Percentiles rank a stretch among this genome's conserved stretches.
Evolutionary conservation across 192 early-diverging fungal species (phyloP).

Genomic region (Radiomyces spectabilis): DNA sequence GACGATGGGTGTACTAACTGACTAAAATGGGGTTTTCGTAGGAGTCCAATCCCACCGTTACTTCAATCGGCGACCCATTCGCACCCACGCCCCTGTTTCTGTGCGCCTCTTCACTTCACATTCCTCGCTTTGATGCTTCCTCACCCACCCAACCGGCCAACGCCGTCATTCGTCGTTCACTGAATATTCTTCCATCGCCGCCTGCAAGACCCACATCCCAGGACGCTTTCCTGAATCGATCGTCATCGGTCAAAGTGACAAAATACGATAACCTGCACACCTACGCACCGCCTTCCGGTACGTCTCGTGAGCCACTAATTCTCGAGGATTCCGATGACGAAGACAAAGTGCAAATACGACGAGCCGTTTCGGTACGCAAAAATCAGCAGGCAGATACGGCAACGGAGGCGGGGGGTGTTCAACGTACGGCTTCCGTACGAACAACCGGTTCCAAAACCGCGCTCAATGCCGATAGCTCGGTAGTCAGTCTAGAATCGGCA

Average conservation of each 20-base stretch:
- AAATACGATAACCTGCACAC: neutral
- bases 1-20: no score
- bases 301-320: neutral
- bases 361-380: conserved; percentile 11
- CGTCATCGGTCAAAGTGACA: conserved; percentile 5
- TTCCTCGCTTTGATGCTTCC: neutral
- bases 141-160: neutral
- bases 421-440: no score
- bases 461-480: neutral
- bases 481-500: neutral
- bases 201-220: neutral
- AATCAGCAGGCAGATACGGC: no score
- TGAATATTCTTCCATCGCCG: neutral
- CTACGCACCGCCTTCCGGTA: neutral
- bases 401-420: no score
- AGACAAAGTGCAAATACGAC: neutral
- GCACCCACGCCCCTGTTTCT: neutral
- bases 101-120: neutral
- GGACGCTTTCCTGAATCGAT: neutral
- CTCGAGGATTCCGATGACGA: conserved; percentile 12
- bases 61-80: neutral
- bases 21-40: no score
- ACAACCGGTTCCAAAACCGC: neutral
- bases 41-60: neutral
- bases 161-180: neutral